Evolutionary conservation across 495 filamentous ascomycete species (phyloP), one percentile per base, ranked within the genome.

Genomic region (Talaromyces proteolyticus): DNA sequence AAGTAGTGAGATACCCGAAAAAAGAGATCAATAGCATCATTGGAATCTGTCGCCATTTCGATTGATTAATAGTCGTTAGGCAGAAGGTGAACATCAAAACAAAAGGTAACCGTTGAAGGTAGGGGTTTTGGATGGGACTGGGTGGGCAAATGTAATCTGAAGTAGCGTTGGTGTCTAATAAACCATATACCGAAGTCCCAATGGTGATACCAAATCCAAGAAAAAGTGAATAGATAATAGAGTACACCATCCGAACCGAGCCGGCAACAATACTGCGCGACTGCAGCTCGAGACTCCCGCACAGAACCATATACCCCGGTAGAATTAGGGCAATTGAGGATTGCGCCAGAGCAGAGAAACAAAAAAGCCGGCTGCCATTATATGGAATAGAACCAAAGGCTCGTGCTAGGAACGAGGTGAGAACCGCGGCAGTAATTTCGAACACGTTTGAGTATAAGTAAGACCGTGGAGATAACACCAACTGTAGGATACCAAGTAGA

Each of bases 191-290:
- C 2, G 87, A 87, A 0, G 92, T 92, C 21, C 92, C 92, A 29
- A 97, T 88, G 4, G 93, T 96, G 57, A 97, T 95, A 6, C 92
- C 93, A 57, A 92, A 96, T n/a, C 92, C 92, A 6, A 97, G 84
- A 66, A 96, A 95, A 2, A 96, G 75, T 0, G 91, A 92, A 66
- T 96, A 96, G 24, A 96, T 92, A 48, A 96, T 86, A 6, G 92
- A 89, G 55, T 96, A 96, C 5, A 97, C 89, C 86, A 96, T 91
- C 42, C 92, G 88, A 10, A 96, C 88, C 5, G 88, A 91, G 2
- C 92, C 92, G 16, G 92, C 89, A 4, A 96, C 85, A 43, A 97
- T 84, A 51, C 84, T 85, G 46, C 80, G 78, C 7, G 87, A 92
- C 63, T 96, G 92, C 0, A 97, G 79, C 63, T 97, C 92, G 23